Evolutionary conservation across 140 eudicot species (phyloP).

Genomic region (Ambrosia hybrid): DNA sequence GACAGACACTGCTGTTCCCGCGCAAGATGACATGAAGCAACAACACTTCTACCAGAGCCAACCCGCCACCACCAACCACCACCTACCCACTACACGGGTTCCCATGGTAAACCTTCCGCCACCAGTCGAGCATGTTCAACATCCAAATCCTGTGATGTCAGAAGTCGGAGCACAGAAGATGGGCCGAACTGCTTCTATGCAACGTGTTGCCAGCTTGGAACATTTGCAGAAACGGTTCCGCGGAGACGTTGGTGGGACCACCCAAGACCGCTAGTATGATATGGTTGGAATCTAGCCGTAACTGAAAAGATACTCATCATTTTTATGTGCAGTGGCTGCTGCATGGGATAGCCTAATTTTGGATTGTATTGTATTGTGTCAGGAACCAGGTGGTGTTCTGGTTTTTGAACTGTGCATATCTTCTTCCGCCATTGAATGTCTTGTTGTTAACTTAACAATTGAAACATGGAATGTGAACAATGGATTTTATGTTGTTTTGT

Average conservation of each 20-base stretch:
- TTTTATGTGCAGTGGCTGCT: conserved; percentile 41
- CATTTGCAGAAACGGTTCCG: conserved; percentile 90
- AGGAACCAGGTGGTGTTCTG: conserved; percentile 29
- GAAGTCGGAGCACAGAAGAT: conserved; percentile 50
- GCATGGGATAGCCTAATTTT: conserved; percentile 32
- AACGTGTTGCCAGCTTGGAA: conserved; percentile 93
- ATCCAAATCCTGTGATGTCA: conserved; percentile 40
- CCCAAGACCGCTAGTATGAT: conserved; percentile 39
- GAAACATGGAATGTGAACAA: conserved; percentile 31
- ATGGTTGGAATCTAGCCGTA: conserved; percentile 4
- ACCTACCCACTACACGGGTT: conserved; percentile 33
- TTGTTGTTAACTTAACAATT: conserved; percentile 23
- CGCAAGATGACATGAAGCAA: conserved; percentile 69
- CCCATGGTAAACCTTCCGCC: conserved; percentile 48
- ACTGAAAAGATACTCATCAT: conserved; percentile 17
- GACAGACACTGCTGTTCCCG: conserved; percentile 64
- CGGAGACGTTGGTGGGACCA: conserved; percentile 49
- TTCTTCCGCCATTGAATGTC: conserved; percentile 25
- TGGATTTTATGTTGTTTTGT: conserved; percentile 15
- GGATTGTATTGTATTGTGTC: background rate
- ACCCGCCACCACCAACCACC: conserved; percentile 45
- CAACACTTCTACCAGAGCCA: conserved; percentile 53
- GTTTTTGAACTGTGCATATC: conserved; percentile 33
- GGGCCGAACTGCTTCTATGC: conserved; percentile 83
- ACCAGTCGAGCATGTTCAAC: conserved; percentile 48